Conservation (phyloP, 176 grass and related monocot genomes). For the Canna indica region DNA sequence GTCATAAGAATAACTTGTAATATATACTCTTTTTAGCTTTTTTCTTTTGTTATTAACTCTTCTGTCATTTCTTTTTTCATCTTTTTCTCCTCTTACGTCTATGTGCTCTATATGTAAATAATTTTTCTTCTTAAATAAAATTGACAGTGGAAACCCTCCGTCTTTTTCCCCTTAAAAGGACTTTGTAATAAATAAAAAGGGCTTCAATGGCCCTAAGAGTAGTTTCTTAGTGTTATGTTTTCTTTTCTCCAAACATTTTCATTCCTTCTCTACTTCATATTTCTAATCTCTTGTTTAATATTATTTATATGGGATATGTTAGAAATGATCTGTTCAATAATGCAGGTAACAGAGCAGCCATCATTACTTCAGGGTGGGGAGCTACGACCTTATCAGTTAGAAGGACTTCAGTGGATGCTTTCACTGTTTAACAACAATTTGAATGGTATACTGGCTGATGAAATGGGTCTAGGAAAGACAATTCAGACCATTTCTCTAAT, state of each 20-base stretch:
- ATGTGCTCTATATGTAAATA: no score
- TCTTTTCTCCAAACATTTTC: background rate
- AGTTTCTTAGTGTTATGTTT: no score
- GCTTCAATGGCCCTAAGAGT: no score
- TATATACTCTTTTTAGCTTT: no score
- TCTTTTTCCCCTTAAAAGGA: no score
- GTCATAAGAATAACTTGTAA: no score
- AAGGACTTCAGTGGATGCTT: constrained; percentile 99
- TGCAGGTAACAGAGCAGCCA: constrained; percentile 91
- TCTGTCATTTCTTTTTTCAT: no score
- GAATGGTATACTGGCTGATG: constrained; percentile 98
- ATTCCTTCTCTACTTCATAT: background rate
- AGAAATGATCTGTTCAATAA: constrained; percentile 14
- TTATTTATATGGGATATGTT: background rate
- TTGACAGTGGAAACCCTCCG: no score
- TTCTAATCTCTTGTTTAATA: background rate
- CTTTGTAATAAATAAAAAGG: no score
- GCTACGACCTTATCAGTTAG: constrained; percentile 83
- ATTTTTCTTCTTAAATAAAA: no score
- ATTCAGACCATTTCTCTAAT: constrained; percentile 97
- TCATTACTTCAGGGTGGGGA: constrained; percentile 73
- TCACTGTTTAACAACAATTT: constrained; percentile 98
- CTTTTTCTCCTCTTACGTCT: no score
- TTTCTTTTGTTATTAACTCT: no score
- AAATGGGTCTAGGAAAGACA: constrained; percentile 99